Base-by-base conservation (phyloP, 352 stramenopile genomes). In the Phytophthora quininea region DNA sequence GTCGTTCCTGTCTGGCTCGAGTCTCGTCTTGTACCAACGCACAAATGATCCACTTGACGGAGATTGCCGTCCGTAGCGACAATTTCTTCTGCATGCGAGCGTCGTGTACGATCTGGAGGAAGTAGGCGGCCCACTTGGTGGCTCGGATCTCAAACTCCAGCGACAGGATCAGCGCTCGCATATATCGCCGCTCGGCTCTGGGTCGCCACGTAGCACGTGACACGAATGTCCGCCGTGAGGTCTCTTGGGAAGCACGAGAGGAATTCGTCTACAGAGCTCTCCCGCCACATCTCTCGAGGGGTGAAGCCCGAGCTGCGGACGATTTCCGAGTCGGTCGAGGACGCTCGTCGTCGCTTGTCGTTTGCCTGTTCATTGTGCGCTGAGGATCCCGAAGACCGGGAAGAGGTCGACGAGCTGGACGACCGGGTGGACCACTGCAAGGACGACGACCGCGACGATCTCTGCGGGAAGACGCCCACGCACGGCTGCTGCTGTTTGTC, bases 61-160 rank as follows among this genome's bases (percentile, higher is more conserved):
- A 90, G 4, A 94, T 53, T 1, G 77, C 71, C 4, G 73, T 74
- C 2, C 47, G 56, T 11, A 74, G 54, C 4, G 69, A 76, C 6
- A 92, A 14, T 2, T 58, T 57, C 2, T 71, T 74, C 12, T 61
- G 15, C 3, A 67, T 62, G 4, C 73, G 77, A 11, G 73, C 82
- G 4, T 57, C 58, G 14, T 76, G 71, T 14, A 92, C 73, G 32
- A 94, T 73, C 57, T 77, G 70, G 14, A 94, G 73, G 58, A 91
- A 90, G 56, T 91, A 94, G 15, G 84, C 82, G 1, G 82, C 86
- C 86, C 86, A 94, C 54, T 91, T 91, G 62, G 86, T 94, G 19
- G 82, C 75, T 14, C 84, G 81, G 52, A 94, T 88, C 69, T 90
- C 86, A 50, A 94, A 94, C 47, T 89, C 67, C 43, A 89, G 75